Percentiles rank a stretch among this genome's conserved stretches.
These are phyloP conservation scores for Teunomyces gatunensis DNA, from an alignment of 805 yeast species.

Conservation along the genomic window DNA sequence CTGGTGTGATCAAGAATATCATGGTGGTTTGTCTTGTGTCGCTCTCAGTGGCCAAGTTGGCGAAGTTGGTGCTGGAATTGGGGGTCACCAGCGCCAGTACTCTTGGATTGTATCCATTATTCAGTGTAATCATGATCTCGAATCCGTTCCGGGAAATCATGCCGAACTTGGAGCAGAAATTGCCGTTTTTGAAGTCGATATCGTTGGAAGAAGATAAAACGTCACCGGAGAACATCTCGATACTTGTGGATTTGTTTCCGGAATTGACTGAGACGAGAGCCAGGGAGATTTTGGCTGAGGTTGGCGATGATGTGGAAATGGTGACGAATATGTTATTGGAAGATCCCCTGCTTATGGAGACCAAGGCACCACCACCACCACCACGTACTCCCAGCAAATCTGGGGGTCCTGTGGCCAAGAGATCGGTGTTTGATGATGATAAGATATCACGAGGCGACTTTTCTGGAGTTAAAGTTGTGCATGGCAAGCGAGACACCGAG, in stretches of 20 bases:
- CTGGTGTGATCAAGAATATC: constrained; percentile 44
- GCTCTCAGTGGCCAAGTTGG: constrained; percentile 41
- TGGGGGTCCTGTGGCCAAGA: constrained; percentile 5
- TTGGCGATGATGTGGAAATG: constrained; percentile 52
- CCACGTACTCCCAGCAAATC: background rate
- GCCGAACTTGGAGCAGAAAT: constrained; percentile 52
- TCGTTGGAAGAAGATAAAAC: constrained; percentile 3
- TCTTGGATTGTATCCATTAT: constrained; percentile 50
- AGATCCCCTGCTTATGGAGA: constrained; percentile 39
- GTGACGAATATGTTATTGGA: constrained; percentile 64
- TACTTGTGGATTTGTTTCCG: constrained; percentile 65
- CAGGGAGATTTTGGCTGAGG: constrained; percentile 44
- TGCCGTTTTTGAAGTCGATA: constrained; percentile 42
- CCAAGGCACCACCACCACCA: background rate
- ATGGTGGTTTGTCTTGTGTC: constrained; percentile 54
- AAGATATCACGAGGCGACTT: constrained; percentile 27
- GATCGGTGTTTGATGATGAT: constrained; percentile 28
- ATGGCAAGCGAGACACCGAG: constrained; percentile 32
- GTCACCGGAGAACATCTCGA: constrained; percentile 32
- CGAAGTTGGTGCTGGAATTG: constrained; percentile 43
- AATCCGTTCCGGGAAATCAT: constrained; percentile 42
- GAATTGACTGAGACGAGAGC: constrained; percentile 49
- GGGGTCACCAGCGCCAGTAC: constrained; percentile 43
- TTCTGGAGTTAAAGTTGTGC: constrained; percentile 19
- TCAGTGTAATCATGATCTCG: constrained; percentile 53